These are phyloP conservation scores for Discostella stelligeroides DNA, from an alignment of 108 stramenopile genomes.

Conservation along the genomic window DNA sequence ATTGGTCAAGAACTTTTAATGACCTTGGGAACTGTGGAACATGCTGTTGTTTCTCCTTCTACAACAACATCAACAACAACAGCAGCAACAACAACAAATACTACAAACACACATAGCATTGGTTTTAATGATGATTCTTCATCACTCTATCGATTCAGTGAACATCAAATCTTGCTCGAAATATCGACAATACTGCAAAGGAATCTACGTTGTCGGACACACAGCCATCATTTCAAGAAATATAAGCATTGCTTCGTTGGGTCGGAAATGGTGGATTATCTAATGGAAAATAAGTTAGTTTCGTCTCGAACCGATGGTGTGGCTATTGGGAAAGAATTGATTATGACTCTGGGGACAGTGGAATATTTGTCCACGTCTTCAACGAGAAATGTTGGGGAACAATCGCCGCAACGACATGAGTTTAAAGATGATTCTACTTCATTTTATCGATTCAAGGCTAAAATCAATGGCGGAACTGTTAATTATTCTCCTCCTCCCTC, in stretches of 20 bases:
- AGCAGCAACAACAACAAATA: too few species aligned
- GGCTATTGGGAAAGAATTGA: conserved; percentile 39
- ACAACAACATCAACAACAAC: too few species aligned
- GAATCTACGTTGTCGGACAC: conserved; percentile 44
- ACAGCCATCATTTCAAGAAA: conserved; percentile 49
- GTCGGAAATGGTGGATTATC: conserved; percentile 64
- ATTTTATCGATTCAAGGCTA: conserved; percentile 24
- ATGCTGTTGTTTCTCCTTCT: too few species aligned
- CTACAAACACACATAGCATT: too few species aligned
- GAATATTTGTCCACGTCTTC: conserved; percentile 13
- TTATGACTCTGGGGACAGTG: conserved; percentile 13
- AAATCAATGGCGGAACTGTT: background rate
- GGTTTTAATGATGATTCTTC: too few species aligned
- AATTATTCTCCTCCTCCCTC: too few species aligned
- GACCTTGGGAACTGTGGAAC: conserved; percentile 25
- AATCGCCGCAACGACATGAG: conserved; percentile 42
- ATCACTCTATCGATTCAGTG: too few species aligned
- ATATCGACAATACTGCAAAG: conserved; percentile 37
- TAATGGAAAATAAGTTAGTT: conserved; percentile 50
- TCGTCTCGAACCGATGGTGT: conserved; percentile 62
- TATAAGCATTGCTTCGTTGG: conserved; percentile 69
- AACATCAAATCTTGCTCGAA: background rate
- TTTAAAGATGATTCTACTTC: conserved; percentile 74
- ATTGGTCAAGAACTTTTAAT: conserved; percentile 42
- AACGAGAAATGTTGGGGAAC: too few species aligned